Percentiles rank a stretch among this genome's conserved stretches.
phyloP scores from a whole-genome alignment of 2,329 filamentous ascomycete species.

The Microdochium trichocladiopsis region DNA sequence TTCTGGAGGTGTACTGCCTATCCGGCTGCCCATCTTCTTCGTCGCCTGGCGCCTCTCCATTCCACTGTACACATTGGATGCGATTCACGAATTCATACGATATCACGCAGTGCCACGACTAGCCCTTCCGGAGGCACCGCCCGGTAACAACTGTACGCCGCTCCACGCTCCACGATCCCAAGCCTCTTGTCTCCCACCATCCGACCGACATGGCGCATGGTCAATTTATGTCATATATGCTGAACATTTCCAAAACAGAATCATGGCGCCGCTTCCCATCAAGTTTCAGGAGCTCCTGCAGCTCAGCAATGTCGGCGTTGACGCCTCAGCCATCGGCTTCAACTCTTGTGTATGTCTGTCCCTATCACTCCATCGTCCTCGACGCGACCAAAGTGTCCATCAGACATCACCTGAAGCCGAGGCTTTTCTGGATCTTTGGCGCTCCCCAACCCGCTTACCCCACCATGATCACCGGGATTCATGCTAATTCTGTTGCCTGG shows the following conservation, averaged over 20 bases:
- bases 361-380: constrained; percentile 6
- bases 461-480: neutral
- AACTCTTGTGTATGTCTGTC: constrained; percentile 68
- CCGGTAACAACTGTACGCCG: neutral
- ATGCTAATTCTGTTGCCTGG: neutral
- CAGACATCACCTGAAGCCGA: neutral
- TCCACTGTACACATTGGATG: neutral
- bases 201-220: too few species aligned
- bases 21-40: neutral
- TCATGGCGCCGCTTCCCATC: constrained; percentile 72
- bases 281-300: constrained; percentile 90
- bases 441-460: neutral
- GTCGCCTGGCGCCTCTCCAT: neutral
- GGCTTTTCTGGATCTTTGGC: too few species aligned
- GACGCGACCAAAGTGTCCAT: too few species aligned
- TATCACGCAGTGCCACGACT: constrained; percentile 1
- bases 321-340: constrained; percentile 62
- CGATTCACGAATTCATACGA: constrained; percentile 1
- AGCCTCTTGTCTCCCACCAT: too few species aligned
- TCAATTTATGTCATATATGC: too few species aligned
- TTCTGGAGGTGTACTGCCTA: neutral
- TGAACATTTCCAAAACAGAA: constrained; percentile 7
- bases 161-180: neutral
- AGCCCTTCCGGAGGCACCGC: neutral
- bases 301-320: constrained; percentile 40